phyloP scores from a whole-genome alignment of 768 basidiomycete species.

The Boletus fagicola region DNA sequence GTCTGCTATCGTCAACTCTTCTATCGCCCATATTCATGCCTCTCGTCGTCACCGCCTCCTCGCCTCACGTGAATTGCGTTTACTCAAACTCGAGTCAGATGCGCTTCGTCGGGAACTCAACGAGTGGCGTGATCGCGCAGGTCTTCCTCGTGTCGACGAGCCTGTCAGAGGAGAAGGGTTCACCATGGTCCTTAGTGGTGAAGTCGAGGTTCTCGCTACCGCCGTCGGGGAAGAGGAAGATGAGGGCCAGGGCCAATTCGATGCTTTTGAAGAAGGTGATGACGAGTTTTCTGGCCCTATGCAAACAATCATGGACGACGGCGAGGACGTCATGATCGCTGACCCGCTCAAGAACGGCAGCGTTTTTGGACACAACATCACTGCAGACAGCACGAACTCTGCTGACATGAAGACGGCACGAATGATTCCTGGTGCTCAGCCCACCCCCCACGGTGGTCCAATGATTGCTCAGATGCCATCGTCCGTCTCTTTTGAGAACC shows the following conservation, averaged over 20 bases:
- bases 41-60: constrained; percentile 79
- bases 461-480: constrained; percentile 46
- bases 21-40: constrained; percentile 84
- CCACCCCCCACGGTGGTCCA: constrained; percentile 35
- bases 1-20: constrained; percentile 94
- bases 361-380: constrained; percentile 29
- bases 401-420: constrained; percentile 26
- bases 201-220: constrained; percentile 60
- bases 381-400: constrained; percentile 34
- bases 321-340: constrained; percentile 31
- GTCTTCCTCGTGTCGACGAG: constrained; percentile 70
- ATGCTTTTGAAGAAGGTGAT: constrained; percentile 42
- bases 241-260: constrained; percentile 40
- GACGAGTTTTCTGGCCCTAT: constrained; percentile 36
- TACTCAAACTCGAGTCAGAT: constrained; percentile 78
- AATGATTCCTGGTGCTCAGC: constrained; percentile 24
- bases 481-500: constrained; percentile 51
- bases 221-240: constrained; percentile 59
- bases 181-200: constrained; percentile 64
- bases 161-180: constrained; percentile 72
- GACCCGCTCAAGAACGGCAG: constrained; percentile 34
- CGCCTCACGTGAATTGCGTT: constrained; percentile 78
- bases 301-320: constrained; percentile 29
- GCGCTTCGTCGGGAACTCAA: constrained; percentile 88
- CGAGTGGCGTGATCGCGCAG: constrained; percentile 83